phyloP scores from a whole-genome alignment of 2,329 filamentous ascomycete species.

The Talaromyces sp. region DNA sequence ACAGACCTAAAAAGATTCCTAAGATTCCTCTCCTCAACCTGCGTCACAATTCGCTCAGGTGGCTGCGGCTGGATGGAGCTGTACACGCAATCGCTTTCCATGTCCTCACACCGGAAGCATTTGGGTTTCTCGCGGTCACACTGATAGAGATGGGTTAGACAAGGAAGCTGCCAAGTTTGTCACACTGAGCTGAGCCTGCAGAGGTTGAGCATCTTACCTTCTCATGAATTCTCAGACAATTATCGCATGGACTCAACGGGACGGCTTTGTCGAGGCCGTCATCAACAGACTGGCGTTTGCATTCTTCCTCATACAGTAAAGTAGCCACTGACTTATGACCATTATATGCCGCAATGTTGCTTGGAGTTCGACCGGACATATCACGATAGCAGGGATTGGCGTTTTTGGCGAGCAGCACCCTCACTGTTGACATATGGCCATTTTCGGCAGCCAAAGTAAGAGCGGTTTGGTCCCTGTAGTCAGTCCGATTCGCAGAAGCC shows the following conservation, averaged over 20 bases:
- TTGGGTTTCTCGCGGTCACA: not conserved
- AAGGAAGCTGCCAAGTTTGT: not conserved
- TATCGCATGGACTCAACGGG: not conserved
- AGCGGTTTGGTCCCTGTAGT: not conserved
- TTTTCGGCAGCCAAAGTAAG: not conserved
- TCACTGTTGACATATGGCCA: not conserved
- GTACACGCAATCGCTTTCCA: not conserved
- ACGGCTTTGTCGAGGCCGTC: not conserved
- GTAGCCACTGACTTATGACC: not conserved
- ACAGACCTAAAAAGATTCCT: not conserved
- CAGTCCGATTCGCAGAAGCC: not conserved
- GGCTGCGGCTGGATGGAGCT: not conserved
- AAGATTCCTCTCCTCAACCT: not conserved
- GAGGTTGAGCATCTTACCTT: not conserved
- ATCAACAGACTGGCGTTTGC: not conserved
- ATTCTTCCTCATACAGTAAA: not conserved
- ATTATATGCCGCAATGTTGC: not conserved
- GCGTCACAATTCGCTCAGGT: not conserved
- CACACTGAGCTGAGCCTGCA: not conserved
- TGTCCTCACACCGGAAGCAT: not conserved
- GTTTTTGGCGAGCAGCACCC: not conserved
- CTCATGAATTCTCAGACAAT: not conserved
- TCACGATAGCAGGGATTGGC: not conserved
- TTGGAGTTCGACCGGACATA: not conserved
- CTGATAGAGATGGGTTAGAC: not conserved